Evolutionary conservation across 2,329 filamentous ascomycete genomes (phyloP).

Genomic region (Byssoonygena ceratinophila): DNA sequence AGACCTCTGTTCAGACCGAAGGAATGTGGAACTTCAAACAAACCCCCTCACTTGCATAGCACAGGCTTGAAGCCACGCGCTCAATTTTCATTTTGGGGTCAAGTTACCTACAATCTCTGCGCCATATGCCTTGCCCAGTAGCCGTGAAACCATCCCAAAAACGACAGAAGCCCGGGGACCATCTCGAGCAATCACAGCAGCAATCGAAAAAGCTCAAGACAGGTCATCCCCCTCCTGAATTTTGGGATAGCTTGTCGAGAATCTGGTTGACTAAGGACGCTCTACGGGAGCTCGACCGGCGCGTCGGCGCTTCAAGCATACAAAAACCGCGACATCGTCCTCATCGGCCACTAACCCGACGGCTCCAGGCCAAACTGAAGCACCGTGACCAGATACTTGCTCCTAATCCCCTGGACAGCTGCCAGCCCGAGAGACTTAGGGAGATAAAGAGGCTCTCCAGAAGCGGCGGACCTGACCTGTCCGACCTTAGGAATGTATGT

Average conservation of each 20-base stretch:
- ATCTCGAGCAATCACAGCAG: too few species aligned
- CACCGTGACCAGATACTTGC: neutral
- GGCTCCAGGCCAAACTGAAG: neutral
- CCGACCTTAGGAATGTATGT: conserved; percentile 16
- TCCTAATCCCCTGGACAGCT: neutral
- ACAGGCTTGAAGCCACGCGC: too few species aligned
- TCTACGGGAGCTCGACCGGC: conserved; percentile 20
- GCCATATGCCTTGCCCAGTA: too few species aligned
- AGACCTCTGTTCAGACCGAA: too few species aligned
- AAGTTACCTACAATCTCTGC: too few species aligned
- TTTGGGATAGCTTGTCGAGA: conserved; percentile 22
- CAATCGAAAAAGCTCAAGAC: too few species aligned
- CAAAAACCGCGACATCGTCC: neutral
- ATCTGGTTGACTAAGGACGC: conserved; percentile 19
- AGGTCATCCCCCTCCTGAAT: too few species aligned
- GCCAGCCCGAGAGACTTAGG: neutral
- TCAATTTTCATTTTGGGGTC: too few species aligned
- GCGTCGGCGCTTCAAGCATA: conserved; percentile 11
- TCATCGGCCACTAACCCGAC: neutral
- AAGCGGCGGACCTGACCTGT: conserved; percentile 12
- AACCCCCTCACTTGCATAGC: too few species aligned
- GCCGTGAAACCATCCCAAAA: too few species aligned
- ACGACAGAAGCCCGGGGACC: too few species aligned
- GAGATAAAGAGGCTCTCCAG: conserved; percentile 12
- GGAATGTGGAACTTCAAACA: too few species aligned